Evolutionary conservation across 352 stramenopile species (phyloP).

Genomic region (Elongisporangium anandrum): DNA sequence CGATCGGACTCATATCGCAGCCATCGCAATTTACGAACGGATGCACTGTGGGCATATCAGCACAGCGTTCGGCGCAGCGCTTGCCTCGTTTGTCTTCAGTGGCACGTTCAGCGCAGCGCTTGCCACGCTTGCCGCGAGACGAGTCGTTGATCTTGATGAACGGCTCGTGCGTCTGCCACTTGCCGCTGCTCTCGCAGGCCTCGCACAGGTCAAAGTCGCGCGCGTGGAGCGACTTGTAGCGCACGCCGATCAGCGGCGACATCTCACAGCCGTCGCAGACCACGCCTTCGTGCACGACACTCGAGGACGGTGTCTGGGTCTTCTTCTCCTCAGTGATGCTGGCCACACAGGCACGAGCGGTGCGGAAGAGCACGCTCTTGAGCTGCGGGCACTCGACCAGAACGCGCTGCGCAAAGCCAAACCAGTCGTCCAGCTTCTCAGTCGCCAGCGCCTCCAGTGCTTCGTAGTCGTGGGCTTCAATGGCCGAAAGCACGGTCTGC

Average conservation of each 20-base stretch:
- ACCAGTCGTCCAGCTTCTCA: constrained; percentile 23
- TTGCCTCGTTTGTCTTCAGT: too few species aligned
- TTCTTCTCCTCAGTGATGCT: constrained; percentile 18
- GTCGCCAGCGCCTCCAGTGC: constrained; percentile 28
- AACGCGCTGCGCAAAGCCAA: constrained; percentile 36
- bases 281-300: constrained; percentile 27
- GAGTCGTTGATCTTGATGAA: constrained; percentile 83
- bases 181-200: constrained; percentile 52
- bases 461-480: constrained; percentile 24
- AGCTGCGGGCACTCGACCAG: constrained; percentile 32
- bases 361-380: constrained; percentile 35
- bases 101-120: constrained; percentile 1
- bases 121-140: constrained; percentile 38
- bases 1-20: constrained; percentile 56
- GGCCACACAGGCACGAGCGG: constrained; percentile 34
- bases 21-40: constrained; percentile 51
- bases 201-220: constrained; percentile 79
- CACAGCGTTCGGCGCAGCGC: neutral
- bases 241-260: constrained; percentile 46
- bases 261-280: constrained; percentile 58
- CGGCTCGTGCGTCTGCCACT: constrained; percentile 41
- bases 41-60: constrained; percentile 21
- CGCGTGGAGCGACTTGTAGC: constrained; percentile 78
- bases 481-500: constrained; percentile 19
- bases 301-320: neutral